These are phyloP conservation scores for Fraxinus ornus DNA, from an alignment of 305 asterid species.

Conservation along the genomic window DNA sequence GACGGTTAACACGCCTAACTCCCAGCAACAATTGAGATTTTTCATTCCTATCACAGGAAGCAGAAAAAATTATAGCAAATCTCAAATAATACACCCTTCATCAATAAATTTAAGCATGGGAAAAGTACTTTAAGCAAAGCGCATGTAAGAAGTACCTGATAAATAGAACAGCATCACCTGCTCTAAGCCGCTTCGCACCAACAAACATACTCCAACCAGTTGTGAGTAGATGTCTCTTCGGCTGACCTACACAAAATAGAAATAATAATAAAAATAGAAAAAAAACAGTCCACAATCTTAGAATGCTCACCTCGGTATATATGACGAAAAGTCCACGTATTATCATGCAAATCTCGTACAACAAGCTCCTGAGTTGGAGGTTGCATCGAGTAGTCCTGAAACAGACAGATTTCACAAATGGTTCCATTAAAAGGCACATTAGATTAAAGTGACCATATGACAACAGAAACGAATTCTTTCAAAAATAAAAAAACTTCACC, in stretches of 20 bases:
- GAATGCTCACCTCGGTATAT: slow-evolving; percentile 68
- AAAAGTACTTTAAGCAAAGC: background rate
- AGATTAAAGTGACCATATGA: background rate
- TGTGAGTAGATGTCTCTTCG: slow-evolving; percentile 85
- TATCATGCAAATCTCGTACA: slow-evolving; percentile 86
- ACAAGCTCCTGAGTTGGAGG: slow-evolving; percentile 96
- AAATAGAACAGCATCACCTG: slow-evolving; percentile 88
- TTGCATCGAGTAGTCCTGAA: slow-evolving; percentile 84
- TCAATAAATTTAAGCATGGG: background rate
- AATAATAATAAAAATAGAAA: background rate
- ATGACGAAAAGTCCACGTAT: slow-evolving; percentile 93
- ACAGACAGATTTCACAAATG: slow-evolving; percentile 3
- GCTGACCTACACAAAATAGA: slow-evolving; percentile 65
- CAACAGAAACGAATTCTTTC: background rate
- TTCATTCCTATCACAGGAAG: slow-evolving; percentile 55
- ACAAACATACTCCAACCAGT: slow-evolving; percentile 99
- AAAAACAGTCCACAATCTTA: slow-evolving; percentile 5
- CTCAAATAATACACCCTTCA: background rate
- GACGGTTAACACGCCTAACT: slow-evolving; percentile 90
- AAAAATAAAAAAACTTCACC: slow-evolving; percentile 40
- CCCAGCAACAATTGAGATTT: slow-evolving; percentile 78
- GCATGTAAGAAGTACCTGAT: slow-evolving; percentile 53
- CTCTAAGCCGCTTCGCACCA: slow-evolving; percentile 87
- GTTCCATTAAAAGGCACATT: background rate
- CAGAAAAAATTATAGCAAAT: background rate